phyloP scores from a whole-genome alignment of 2,329 filamentous ascomycete genomes.

The Colletotrichum tropicicola region DNA sequence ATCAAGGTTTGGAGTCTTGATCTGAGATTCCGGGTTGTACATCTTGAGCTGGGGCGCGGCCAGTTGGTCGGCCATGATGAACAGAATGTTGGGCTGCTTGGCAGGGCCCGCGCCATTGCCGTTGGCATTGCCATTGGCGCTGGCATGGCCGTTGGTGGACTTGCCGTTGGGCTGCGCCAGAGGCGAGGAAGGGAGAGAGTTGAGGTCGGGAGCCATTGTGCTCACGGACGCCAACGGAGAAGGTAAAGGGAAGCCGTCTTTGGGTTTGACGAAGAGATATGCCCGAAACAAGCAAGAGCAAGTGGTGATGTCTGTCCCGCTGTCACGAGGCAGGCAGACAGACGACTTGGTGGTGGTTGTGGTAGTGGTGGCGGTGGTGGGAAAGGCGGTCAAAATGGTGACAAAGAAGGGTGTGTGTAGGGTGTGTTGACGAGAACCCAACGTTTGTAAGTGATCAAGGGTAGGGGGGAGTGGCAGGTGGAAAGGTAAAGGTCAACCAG shows the following conservation, averaged over 20 bases:
- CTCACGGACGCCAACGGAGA: slow-evolving; percentile 12
- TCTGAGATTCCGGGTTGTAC: slow-evolving; percentile 87
- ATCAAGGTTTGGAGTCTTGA: slow-evolving; percentile 92
- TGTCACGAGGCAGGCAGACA: neutral
- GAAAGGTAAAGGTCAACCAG: neutral
- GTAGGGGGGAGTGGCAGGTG: neutral
- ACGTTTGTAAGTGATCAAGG: slow-evolving; percentile 19
- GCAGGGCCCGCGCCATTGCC: slow-evolving; percentile 32
- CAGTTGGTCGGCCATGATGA: slow-evolving; percentile 98
- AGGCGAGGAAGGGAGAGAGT: slow-evolving; percentile 71
- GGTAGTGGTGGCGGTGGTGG: too few species aligned
- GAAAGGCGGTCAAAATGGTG: neutral
- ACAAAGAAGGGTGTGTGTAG: neutral
- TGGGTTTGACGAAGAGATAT: neutral
- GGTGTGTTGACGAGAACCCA: neutral
- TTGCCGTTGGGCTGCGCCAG: slow-evolving; percentile 35
- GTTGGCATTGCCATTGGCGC: slow-evolving; percentile 26
- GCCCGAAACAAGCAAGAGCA: neutral
- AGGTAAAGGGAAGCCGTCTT: neutral
- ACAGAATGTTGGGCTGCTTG: slow-evolving; percentile 59
- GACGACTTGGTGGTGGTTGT: neutral
- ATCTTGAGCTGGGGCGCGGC: slow-evolving; percentile 91
- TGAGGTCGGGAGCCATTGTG: slow-evolving; percentile 77
- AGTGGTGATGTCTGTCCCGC: neutral
- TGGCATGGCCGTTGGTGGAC: slow-evolving; percentile 32